These are phyloP conservation scores for Cicer bijugum DNA, from an alignment of 306 rosid genomes.

Conservation along the genomic window DNA sequence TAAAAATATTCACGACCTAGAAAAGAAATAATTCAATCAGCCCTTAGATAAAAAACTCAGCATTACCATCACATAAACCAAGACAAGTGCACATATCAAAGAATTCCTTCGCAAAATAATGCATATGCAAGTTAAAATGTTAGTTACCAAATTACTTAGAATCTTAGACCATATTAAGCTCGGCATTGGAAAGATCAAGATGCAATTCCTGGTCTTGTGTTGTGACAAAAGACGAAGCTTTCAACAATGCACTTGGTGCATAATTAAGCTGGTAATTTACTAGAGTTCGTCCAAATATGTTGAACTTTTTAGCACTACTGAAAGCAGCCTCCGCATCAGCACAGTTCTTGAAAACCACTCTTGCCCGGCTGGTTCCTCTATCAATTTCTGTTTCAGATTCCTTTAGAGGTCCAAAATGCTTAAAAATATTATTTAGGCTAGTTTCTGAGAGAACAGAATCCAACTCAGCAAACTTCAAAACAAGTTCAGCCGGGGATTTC, in stretches of 20 bases:
- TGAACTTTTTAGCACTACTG: slow-evolving; percentile 82
- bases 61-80: slow-evolving; percentile 12
- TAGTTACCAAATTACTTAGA: slow-evolving; percentile 57
- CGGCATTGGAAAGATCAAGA: slow-evolving; percentile 65
- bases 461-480: slow-evolving; percentile 79
- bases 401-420: slow-evolving; percentile 84
- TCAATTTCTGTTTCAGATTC: slow-evolving; percentile 93
- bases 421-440: slow-evolving; percentile 74
- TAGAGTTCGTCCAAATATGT: slow-evolving; percentile 71
- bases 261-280: slow-evolving; percentile 85
- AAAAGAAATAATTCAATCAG: slow-evolving; percentile 39
- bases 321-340: slow-evolving; percentile 83
- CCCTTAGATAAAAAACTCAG: slow-evolving; percentile 25
- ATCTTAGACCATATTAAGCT: slow-evolving; percentile 60
- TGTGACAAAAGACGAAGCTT: slow-evolving; percentile 59
- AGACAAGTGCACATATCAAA: slow-evolving; percentile 8
- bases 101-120: slow-evolving; percentile 26
- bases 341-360: slow-evolving; percentile 80
- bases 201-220: slow-evolving; percentile 78
- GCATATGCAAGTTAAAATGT: slow-evolving; percentile 30
- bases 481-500: slow-evolving; percentile 82
- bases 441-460: slow-evolving; percentile 78
- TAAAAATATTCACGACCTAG: slow-evolving; percentile 31
- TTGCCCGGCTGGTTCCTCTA: slow-evolving; percentile 74
- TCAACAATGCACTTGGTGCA: slow-evolving; percentile 68